Percentiles rank a stretch among this genome's conserved stretches.
These are phyloP conservation scores for Yamadazyma dushanensis DNA, from an alignment of 1,139 yeast species.

Conservation along the genomic window DNA sequence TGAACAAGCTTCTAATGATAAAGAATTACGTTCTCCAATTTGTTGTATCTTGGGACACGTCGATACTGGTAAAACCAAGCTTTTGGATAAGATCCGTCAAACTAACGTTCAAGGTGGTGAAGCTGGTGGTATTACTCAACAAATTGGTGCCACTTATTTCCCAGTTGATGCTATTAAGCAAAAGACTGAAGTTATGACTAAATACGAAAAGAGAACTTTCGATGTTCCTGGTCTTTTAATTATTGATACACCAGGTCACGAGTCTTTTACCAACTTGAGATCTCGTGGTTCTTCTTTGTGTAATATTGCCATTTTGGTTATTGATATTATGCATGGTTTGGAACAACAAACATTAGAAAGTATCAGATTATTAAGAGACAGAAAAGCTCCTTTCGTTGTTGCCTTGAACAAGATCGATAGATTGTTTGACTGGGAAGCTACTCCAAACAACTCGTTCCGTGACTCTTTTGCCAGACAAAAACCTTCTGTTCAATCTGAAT, in stretches of 20 bases:
- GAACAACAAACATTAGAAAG: slow-evolving; percentile 98
- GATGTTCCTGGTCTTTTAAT: slow-evolving; percentile 96
- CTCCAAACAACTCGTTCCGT: slow-evolving; percentile 92
- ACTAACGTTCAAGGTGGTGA: slow-evolving; percentile 99
- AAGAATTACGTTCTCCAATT: slow-evolving; percentile 91
- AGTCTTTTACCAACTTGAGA: slow-evolving; percentile 95
- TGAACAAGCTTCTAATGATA: slow-evolving; percentile 22
- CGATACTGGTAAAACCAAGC: slow-evolving; percentile 98
- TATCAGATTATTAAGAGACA: slow-evolving; percentile 84
- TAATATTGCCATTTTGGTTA: slow-evolving; percentile 97
- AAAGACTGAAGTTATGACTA: slow-evolving; percentile 89
- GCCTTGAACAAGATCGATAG: slow-evolving; percentile 98
- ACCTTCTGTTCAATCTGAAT: slow-evolving; percentile 86
- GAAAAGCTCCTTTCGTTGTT: slow-evolving; percentile 97
- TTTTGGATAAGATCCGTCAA: slow-evolving; percentile 95
- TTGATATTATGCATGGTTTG: slow-evolving; percentile 98
- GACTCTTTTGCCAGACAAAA: slow-evolving; percentile 84
- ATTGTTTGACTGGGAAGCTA: slow-evolving; percentile 88
- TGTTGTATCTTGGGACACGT: slow-evolving; percentile 99
- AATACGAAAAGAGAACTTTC: slow-evolving; percentile 78
- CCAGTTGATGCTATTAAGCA: slow-evolving; percentile 91
- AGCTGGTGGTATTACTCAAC: slow-evolving; percentile 99
- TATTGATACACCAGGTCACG: slow-evolving; percentile 99
- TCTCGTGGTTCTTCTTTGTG: slow-evolving; percentile 98
- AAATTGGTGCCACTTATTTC: slow-evolving; percentile 99